Evolutionary conservation across 2,329 filamentous ascomycete genomes (phyloP).

Genomic region (Penicillium polonicum): DNA sequence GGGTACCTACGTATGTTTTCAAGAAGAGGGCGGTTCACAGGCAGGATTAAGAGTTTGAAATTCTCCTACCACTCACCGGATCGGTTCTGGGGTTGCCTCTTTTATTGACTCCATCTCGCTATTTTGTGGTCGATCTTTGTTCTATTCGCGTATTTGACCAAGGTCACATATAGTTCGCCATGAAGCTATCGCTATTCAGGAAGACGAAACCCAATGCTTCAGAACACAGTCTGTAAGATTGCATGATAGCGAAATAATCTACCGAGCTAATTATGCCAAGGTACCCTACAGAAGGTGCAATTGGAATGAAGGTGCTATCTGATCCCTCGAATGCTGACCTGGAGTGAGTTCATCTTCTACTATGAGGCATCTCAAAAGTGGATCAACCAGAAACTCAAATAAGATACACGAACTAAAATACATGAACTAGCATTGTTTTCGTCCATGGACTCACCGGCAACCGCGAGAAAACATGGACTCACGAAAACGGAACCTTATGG

Average conservation of each 20-base stretch:
- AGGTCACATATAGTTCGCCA: not conserved
- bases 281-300: not conserved
- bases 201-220: not conserved
- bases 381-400: not conserved
- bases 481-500: conserved; percentile 28
- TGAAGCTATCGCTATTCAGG: conserved; percentile 5
- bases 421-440: not conserved
- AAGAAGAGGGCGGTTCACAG: not conserved
- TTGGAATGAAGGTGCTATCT: conserved; percentile 4
- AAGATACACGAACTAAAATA: not conserved
- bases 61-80: not conserved
- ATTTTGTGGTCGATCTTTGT: too few species aligned
- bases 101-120: not conserved
- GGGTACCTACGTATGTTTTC: not conserved
- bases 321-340: not conserved
- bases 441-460: conserved; percentile 4
- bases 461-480: conserved; percentile 5
- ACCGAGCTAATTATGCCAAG: not conserved
- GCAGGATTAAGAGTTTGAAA: not conserved
- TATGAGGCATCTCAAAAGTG: not conserved
- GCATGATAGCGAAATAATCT: not conserved
- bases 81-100: not conserved
- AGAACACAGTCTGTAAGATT: conserved; percentile 1
- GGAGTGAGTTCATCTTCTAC: not conserved
- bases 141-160: not conserved